Conservation (phyloP, 108 stramenopile species). For the Tribonema minus region DNA sequence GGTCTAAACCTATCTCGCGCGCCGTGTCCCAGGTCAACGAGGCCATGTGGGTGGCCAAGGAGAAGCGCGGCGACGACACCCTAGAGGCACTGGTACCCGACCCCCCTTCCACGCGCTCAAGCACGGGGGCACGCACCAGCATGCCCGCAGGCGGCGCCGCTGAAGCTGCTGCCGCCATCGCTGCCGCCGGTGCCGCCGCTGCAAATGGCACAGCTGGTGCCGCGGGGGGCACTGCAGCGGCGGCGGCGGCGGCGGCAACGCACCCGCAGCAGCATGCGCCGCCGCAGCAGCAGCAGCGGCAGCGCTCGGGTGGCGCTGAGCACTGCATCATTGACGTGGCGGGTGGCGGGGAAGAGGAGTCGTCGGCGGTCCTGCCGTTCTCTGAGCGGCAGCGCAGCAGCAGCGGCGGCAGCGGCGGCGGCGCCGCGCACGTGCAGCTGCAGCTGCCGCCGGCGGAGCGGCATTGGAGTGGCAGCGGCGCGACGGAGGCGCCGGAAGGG, state of each 20-base stretch:
- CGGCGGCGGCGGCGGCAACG: not conserved
- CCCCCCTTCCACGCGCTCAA: not conserved
- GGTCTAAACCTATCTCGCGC: no score
- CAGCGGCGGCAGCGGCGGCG: not conserved
- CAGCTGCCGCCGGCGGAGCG: not conserved
- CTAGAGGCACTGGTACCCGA: not conserved
- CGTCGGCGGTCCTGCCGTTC: not conserved
- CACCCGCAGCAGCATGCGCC: not conserved
- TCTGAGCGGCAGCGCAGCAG: not conserved
- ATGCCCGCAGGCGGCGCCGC: not conserved
- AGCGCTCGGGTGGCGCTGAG: not conserved
- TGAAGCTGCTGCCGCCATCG: not conserved
- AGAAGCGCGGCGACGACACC: slow-evolving; percentile 1
- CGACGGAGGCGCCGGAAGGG: no score
- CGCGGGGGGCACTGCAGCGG: no score
- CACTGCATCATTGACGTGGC: no score
- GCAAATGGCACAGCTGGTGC: no score
- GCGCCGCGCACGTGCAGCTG: not conserved
- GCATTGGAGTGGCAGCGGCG: not conserved
- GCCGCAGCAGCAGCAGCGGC: not conserved
- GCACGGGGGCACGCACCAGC: not conserved
- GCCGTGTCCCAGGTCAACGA: slow-evolving; percentile 12
- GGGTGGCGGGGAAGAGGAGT: no score
- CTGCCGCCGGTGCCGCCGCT: not conserved
- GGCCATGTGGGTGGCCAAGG: slow-evolving; percentile 13